Evolutionary conservation across 495 filamentous ascomycete genomes (phyloP), one percentile per base, ranked within the genome.

Genomic region (Physcia stellaris): DNA sequence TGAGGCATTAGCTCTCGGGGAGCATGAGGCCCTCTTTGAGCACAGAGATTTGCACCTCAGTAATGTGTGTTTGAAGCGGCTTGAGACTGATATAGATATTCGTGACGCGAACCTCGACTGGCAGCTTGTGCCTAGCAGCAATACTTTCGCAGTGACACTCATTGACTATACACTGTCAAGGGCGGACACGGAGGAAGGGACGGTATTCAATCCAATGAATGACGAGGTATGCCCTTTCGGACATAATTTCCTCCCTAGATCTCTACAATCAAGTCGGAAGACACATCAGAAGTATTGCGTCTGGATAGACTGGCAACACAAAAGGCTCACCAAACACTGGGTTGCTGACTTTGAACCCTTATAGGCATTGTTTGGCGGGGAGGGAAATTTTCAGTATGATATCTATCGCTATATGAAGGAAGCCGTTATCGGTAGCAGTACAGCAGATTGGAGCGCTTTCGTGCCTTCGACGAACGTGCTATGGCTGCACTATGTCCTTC

Each of bases 131-230:
- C 77, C 86, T 42, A 79, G 78, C 1, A 66, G 68, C 41, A 84
- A 82, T 4, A 68, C 67, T 4, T 59, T 92, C 0, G 75, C 85
- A 33, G 75, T 83, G 6, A 93, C 86, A 0, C 71, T 94, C 20
- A 83, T 94, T 42, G 86, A 94, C 56, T 94, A 93, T 53, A 87
- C 85, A 1, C 72, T 93, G 26, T 92, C 83, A 0, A 75, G 86
- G 13, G 80, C 71, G 45, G 0, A 20, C 58, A 2, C 46, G 44
- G 12, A 59, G 57, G 17, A 48, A 52, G 1, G 28, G 50, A 0
- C 43, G 50, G 10, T n/a, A n/a, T n/a, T n/a, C 49, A 53, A 16
- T 15, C 47, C 4, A 31, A 53, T 3, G 60, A 66, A 58, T 66
- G n/a, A 65, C 59, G 4, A 39, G 55, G 48, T 23, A 35, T 66